Evolutionary conservation across 1,139 yeast species (phyloP), one percentile per base, ranked within the genome.

Genomic region (Yamadazyma sp.): DNA sequence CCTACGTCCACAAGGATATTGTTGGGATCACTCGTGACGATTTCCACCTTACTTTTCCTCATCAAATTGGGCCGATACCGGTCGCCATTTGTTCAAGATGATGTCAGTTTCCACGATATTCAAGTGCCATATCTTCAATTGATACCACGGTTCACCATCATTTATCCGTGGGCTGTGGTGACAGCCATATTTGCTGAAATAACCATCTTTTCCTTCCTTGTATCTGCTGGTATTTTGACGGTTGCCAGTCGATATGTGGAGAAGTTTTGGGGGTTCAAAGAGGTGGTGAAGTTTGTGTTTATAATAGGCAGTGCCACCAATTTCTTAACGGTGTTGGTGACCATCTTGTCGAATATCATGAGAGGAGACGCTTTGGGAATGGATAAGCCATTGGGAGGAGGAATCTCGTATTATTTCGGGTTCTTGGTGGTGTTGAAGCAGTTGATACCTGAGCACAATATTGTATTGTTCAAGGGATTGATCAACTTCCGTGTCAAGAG

Each of bases 381-480:
- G 68, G 64, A 63, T 40, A 58, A 58, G 38, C 76, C 84, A 4
- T 62, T 83, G 36, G 86, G 86, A 40, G 97, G 96, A 0, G 82
- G 88, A 15, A 74, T 80, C 30, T 80, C 88, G 1, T 65, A 87
- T 42, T 71, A 85, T 45, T 69, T 86, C 54, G 92, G 88, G 3
- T 84, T 86, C 50, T 64, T 89, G 42, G 95, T 90, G 25, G 94
- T 89, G 7, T 78, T 88, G 57, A 89, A 88, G 60, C 97, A 90
- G 60, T 68, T 87, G 50, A 80, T 86, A 23, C 97, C 97, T 5
- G 97, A 90, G 56, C 95, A 88, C 54, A 82, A 87, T 39, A 74
- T 88, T 39, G 77, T 78, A 20, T 62, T 89, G 29, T 80, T 85
- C 54, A 73, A 78, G 40, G 82, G 88, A 0, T 56, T 73, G 17